Evolutionary conservation across 441 rosid species (phyloP), one percentile per base, ranked within the genome.

Genomic region (Codiaeum variegatum): DNA sequence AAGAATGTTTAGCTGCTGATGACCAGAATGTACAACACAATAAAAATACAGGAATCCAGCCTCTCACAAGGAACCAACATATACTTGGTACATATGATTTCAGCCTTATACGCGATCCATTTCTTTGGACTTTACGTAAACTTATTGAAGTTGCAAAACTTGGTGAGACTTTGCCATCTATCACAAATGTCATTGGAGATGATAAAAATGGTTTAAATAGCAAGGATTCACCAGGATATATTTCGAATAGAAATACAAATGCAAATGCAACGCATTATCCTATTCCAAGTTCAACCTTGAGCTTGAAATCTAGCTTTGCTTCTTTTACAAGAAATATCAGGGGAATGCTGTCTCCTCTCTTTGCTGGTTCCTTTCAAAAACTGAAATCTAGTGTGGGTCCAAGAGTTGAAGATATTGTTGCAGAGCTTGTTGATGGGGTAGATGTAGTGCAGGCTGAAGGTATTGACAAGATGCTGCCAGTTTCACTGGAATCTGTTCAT

Each of bases 401-500:
- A 42, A 90, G 81, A 68, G 81, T 87, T 81, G 88, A 87, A 83
- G 89, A 88, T 72, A 75, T 80, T 73, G 86, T 84, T 78, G 81
- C 91, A 66, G 92, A 86, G 80, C 83, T 85, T 74, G 85, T 82
- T 76, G 91, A 90, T 74, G 88, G 85, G 51, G 80, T 83, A 31
- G 86, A 87, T 83, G 78, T 78, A 76, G 82, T 80, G 75, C 88
- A 87, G 79, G 74, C 79, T 76, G 91, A 86, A 82, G 84, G 87
- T 62, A 80, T 81, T 56, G 87, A 83, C 82, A 90, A 83, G 85
- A 80, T 79, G 84, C 89, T 96, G 81, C 99, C 97, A 7, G 83
- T 96, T 77, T 89, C 86, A 69, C 85, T 96, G 76, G 99, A 96
- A 86, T 89, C 99, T 69, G 93, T 96, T 72, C 94, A 90, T 77